Percentiles rank a stretch among this genome's conserved stretches.
Evolutionary conservation across 192 early-diverging fungal species (phyloP).

Genomic region (Backusella tarrabulga): DNA sequence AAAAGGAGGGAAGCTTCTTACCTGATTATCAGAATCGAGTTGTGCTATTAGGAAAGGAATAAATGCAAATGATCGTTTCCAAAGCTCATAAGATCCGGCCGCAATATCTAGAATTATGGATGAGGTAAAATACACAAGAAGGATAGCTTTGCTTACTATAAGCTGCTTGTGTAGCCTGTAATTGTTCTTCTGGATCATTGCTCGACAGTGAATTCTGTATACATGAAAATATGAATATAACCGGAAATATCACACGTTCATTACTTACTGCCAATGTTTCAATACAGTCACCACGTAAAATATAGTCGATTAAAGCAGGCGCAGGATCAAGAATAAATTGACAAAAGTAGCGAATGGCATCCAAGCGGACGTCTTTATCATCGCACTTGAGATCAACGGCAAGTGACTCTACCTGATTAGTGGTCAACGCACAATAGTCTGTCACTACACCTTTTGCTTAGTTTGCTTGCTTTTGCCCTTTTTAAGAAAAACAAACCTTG

Average conservation of each 20-base stretch:
- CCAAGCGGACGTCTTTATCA: constrained; percentile 19
- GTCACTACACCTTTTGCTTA: background rate
- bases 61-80: constrained; percentile 21
- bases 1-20: background rate
- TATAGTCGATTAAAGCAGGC: constrained; percentile 21
- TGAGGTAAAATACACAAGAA: background rate
- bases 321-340: constrained; percentile 31
- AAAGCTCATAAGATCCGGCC: constrained; percentile 34
- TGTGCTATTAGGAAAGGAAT: constrained; percentile 31
- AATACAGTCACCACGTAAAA: constrained; percentile 28
- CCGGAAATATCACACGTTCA: background rate
- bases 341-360: constrained; percentile 20
- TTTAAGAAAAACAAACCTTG: background rate
- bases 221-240: background rate
- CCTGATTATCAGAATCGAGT: constrained; percentile 21
- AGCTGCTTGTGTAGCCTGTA: constrained; percentile 19
- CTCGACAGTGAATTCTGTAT: constrained; percentile 17
- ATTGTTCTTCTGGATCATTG: constrained; percentile 18
- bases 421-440: constrained; percentile 15
- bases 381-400: constrained; percentile 22
- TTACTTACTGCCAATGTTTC: constrained; percentile 15
- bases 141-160: constrained; percentile 29
- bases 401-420: constrained; percentile 13
- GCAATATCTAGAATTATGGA: constrained; percentile 26
- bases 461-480: background rate